Conservation (phyloP, 2,329 filamentous ascomycete genomes). For the Spiromastix sp. region DNA sequence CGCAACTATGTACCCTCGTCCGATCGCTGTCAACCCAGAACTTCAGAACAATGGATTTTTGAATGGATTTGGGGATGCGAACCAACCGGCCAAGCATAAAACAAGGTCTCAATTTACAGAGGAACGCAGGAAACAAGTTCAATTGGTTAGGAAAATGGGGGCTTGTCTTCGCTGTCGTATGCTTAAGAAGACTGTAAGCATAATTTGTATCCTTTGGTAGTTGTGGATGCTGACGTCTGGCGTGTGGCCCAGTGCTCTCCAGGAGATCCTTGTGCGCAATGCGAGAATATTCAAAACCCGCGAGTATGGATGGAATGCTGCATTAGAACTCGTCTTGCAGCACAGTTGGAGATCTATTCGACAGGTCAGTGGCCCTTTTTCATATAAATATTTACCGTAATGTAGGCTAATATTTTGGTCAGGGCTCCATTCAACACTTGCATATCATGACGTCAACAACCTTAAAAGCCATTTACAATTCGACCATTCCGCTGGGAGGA, state of each 20-base stretch:
- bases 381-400: background rate
- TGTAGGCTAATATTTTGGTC: background rate
- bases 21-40: constrained; percentile 34
- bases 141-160: constrained; percentile 49
- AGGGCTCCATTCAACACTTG: constrained; percentile 42
- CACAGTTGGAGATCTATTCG: constrained; percentile 49
- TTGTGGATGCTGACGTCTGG: no score
- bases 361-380: constrained; percentile 28
- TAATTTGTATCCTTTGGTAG: background rate
- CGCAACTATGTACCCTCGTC: constrained; percentile 29
- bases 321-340: constrained; percentile 46
- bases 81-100: constrained; percentile 33
- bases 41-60: constrained; percentile 27
- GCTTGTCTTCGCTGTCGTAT: constrained; percentile 54
- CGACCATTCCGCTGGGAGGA: constrained; percentile 38
- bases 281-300: constrained; percentile 49
- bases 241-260: constrained; percentile 48
- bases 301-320: constrained; percentile 52
- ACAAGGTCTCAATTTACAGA: constrained; percentile 48
- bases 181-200: constrained; percentile 48
- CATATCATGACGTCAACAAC: constrained; percentile 40
- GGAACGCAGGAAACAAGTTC: constrained; percentile 47
- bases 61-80: constrained; percentile 30
- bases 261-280: constrained; percentile 49
- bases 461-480: constrained; percentile 40